phyloP scores from a whole-genome alignment of 2,329 filamentous ascomycete genomes.

The Ophioceras dolichostomum region DNA sequence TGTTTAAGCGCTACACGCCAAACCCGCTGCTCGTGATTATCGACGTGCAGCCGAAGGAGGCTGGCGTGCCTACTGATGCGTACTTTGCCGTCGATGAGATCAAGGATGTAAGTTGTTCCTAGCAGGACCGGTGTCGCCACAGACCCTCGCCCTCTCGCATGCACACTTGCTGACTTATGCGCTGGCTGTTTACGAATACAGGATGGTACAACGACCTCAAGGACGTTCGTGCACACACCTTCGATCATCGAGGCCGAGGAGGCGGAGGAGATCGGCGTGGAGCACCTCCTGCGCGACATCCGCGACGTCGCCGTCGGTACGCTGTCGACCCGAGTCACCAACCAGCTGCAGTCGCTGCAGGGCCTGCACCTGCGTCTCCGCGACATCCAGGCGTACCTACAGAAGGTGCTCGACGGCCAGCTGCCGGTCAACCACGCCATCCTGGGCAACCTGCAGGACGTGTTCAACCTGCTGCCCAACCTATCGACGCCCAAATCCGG shows the following conservation, averaged over 20 bases:
- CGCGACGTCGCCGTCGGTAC: constrained; percentile 96
- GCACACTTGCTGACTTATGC: constrained; percentile 5
- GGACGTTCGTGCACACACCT: constrained; percentile 96
- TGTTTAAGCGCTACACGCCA: constrained; percentile 98
- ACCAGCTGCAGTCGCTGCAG: constrained; percentile 93
- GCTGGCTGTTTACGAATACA: no score
- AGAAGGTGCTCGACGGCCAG: constrained; percentile 88
- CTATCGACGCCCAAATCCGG: constrained; percentile 63
- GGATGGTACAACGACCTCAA: constrained; percentile 94
- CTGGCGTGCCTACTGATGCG: constrained; percentile 93
- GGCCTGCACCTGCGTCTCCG: constrained; percentile 87
- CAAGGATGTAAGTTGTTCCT: constrained; percentile 65
- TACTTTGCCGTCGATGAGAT: constrained; percentile 99
- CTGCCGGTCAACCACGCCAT: constrained; percentile 96
- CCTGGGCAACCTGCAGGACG: constrained; percentile 94
- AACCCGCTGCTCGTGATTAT: constrained; percentile 96
- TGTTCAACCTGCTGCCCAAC: constrained; percentile 97
- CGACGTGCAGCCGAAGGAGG: constrained; percentile 95
- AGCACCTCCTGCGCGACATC: constrained; percentile 95
- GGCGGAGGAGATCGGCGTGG: constrained; percentile 96
- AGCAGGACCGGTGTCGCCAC: no score
- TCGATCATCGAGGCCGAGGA: constrained; percentile 98
- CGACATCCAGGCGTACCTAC: constrained; percentile 89
- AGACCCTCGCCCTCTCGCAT: no score
- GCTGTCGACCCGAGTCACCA: constrained; percentile 90